Conservation (phyloP, 768 basidiomycete species). For the Lentinula detonsa region DNA sequence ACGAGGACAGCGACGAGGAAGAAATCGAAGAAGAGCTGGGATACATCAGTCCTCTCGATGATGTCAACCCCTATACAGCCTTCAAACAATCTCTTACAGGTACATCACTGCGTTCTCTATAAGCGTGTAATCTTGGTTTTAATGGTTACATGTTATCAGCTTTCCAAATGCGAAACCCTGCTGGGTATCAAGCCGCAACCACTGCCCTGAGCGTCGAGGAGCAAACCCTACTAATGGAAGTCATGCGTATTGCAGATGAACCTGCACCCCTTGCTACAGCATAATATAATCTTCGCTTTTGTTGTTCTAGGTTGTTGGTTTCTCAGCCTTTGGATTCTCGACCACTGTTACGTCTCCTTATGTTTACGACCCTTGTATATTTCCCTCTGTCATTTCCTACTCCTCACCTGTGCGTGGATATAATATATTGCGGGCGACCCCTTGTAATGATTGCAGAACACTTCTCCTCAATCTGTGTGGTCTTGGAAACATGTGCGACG, state of each 20-base stretch:
- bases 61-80: conserved; percentile 66
- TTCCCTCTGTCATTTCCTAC: not conserved
- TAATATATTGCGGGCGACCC: not conserved
- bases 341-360: not conserved
- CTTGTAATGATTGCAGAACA: not conserved
- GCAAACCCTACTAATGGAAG: conserved; percentile 79
- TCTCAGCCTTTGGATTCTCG: not conserved
- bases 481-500: too few relatives aligned
- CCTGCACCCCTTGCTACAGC: conserved; percentile 17
- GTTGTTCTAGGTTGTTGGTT: not conserved
- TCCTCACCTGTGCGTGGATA: not conserved
- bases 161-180: conserved; percentile 69
- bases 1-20: conserved; percentile 47
- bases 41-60: conserved; percentile 80
- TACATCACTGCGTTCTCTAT: conserved; percentile 27
- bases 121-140: conserved; percentile 2
- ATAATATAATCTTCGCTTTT: not conserved
- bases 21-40: conserved; percentile 79
- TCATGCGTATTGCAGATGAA: conserved; percentile 68
- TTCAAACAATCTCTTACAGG: conserved; percentile 79
- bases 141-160: conserved; percentile 28
- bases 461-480: too few relatives aligned
- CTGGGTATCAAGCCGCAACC: conserved; percentile 67
- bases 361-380: not conserved
- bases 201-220: conserved; percentile 68